Base-by-base conservation (phyloP, 805 yeast species). In the Yarrowia yakushimensis region DNA sequence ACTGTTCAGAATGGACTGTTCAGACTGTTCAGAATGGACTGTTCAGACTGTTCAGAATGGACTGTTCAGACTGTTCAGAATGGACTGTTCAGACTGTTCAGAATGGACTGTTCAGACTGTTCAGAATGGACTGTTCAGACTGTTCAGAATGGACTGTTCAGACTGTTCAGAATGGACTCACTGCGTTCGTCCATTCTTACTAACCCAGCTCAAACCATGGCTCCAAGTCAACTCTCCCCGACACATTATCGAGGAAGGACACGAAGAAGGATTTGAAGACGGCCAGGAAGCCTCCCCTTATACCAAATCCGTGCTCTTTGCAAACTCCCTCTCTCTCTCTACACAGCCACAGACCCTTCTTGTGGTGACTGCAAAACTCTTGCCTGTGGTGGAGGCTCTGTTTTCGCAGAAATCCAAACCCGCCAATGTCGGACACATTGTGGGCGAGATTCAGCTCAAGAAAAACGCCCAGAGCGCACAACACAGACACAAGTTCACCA, bases 161-260 rank as follows among this genome's bases (percentile, higher is more conserved):
- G n/a, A n/a, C n/a, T n/a, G n/a, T n/a, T n/a, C n/a, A n/a, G n/a
- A n/a, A n/a, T n/a, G n/a, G n/a, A n/a, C n/a, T n/a, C n/a, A n/a
- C 39, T 34, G 10, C 22, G 37, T 20, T 22, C 30, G 8, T 42
- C 31, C 22, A 12, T n/a, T 28, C 34, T 11, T 17, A 5, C 59
- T 52, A 52, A 48, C 31, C n/a, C 57, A 68, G 68, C 64, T 69
- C 50, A 69, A 69, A 67, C 71, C 71, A 41, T 76, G 82, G 79
- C 73, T 75, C 25, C 84, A 80, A 39, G 68, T 72, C 48, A 79
- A 78, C 33, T 73, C 79, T n/a, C 80, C 83, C 18, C 79, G 87
- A 65, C 85, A 84, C 69, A 65, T 77, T 9, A 68, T 83, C 27
- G 81, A 79, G 48, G 48, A 55, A 11, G 48, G 61, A 9, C 61